Percentiles rank a stretch among this genome's conserved stretches.
These are phyloP conservation scores for Lepidium sativum DNA, from an alignment of 345 rosid species.

Conservation along the genomic window DNA sequence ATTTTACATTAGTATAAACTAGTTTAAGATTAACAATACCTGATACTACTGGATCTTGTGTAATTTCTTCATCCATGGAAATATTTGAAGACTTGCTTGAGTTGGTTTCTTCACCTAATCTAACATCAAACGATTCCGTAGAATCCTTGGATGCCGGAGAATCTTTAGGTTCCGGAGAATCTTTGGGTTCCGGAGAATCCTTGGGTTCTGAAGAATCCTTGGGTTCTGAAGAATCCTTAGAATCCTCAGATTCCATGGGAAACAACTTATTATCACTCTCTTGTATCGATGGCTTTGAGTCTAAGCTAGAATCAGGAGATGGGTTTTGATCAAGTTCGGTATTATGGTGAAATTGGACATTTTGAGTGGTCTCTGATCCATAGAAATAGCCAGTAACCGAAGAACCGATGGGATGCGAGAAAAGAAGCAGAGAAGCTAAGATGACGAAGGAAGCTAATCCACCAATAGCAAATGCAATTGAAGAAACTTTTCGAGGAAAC, in stretches of 20 bases:
- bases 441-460: constrained; percentile 59
- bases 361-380: constrained; percentile 33
- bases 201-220: too few species aligned
- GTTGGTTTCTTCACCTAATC: constrained; percentile 19
- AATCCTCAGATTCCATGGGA: constrained; percentile 6
- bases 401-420: constrained; percentile 53
- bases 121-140: background rate
- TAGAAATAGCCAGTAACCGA: constrained; percentile 49
- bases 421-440: constrained; percentile 55
- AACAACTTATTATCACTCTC: constrained; percentile 15
- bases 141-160: too few species aligned
- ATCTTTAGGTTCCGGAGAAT: too few species aligned
- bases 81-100: constrained; percentile 18
- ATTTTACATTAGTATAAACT: background rate
- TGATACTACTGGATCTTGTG: constrained; percentile 34
- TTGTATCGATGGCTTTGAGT: constrained; percentile 1
- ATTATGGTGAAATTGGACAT: constrained; percentile 23
- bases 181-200: too few species aligned
- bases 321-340: constrained; percentile 14
- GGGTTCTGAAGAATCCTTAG: background rate
- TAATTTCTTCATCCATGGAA: constrained; percentile 12
- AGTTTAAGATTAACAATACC: constrained; percentile 29
- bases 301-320: constrained; percentile 14
- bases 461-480: constrained; percentile 48
- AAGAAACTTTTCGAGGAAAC: constrained; percentile 51